These are phyloP conservation scores for Penicillium sp. DNA, from an alignment of 2,329 filamentous ascomycete species.

Conservation along the genomic window DNA sequence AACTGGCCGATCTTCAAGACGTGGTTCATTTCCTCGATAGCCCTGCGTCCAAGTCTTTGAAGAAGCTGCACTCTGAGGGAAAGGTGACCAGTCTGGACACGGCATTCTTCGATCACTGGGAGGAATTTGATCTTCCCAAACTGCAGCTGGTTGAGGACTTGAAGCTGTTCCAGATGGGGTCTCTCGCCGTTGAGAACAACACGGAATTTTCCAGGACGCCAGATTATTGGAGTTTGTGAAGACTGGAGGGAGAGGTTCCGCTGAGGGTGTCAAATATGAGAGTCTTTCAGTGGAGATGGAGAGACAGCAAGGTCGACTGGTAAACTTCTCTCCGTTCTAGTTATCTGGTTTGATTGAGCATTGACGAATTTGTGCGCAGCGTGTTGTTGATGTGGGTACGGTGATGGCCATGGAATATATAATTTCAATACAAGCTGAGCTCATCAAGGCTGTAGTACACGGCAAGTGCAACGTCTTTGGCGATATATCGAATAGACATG, in stretches of 20 bases:
- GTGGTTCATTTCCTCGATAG: conserved; percentile 43
- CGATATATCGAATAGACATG: background rate
- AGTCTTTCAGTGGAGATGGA: conserved; percentile 24
- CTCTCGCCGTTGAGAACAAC: conserved; percentile 45
- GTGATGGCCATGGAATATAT: conserved; percentile 21
- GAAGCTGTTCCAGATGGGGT: conserved; percentile 37
- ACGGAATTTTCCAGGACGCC: conserved; percentile 47
- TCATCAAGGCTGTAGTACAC: background rate
- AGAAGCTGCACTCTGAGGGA: conserved; percentile 33
- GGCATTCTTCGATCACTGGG: conserved; percentile 45
- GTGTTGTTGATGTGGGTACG: conserved; percentile 27
- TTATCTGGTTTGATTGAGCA: background rate
- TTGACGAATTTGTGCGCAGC: conserved; percentile 13
- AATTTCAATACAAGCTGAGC: background rate
- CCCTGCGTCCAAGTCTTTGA: conserved; percentile 34
- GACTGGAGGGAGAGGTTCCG: conserved; percentile 24
- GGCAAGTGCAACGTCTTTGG: too few species aligned
- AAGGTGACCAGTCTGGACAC: conserved; percentile 38
- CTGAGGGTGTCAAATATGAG: conserved; percentile 30
- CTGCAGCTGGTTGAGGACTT: conserved; percentile 41
- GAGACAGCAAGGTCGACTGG: conserved; percentile 13
- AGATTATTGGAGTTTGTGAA: conserved; percentile 48
- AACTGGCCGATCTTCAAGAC: conserved; percentile 39
- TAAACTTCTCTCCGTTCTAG: conserved; percentile 8
- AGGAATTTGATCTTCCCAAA: conserved; percentile 44